Base-by-base conservation (phyloP, 768 basidiomycete species). In the Calocera viscosa region DNA sequence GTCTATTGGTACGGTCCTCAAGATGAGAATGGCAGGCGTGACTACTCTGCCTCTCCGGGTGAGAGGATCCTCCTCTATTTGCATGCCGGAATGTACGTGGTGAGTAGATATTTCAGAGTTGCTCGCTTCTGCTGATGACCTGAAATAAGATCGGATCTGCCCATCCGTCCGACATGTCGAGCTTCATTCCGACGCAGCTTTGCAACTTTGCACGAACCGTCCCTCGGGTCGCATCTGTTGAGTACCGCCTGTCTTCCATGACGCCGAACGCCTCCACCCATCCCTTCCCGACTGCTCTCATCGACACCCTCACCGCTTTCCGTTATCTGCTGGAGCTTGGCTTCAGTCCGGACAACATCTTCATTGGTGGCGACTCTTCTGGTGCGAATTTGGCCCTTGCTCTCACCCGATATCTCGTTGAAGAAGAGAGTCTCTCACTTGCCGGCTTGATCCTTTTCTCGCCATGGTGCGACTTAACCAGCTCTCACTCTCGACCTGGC, bases 221-320 rank as follows among this genome's bases (percentile, higher is more conserved):
- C 10, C 24, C 7, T 2, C 53, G 53, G 14, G 22, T 32, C 30
- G 65, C 71, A 35, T 26, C 66, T 2, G 60, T 67, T 22, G 68
- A 71, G 26, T 71, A 69, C 63, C 67, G 70, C 33, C 67, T 71
- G 30, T 68, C 65, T 14, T 43, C 41, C 64, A 38, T 35, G 0
- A 66, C 64, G 60, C 63, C 43, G 11, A 33, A 67, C 26, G 11
- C 11, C 1, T n/a, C 66, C 30, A 67, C 16, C 7, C 26, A 60
- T 22, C 49, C 68, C 0, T 71, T 71, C 65, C 70, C 70, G 11
- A 67, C 70, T 12, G 70, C 70, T 1, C 40, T 71, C 8, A 65
- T 69, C 17, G 68, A 71, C 35, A 65, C 67, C 2, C 75, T 91
- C 10, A 82, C 87, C 1, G 89, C 86, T 8, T 93, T 91, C 74